Base-by-base conservation (phyloP, 2,329 filamentous ascomycete species). In the Fusarium armeniacum region DNA sequence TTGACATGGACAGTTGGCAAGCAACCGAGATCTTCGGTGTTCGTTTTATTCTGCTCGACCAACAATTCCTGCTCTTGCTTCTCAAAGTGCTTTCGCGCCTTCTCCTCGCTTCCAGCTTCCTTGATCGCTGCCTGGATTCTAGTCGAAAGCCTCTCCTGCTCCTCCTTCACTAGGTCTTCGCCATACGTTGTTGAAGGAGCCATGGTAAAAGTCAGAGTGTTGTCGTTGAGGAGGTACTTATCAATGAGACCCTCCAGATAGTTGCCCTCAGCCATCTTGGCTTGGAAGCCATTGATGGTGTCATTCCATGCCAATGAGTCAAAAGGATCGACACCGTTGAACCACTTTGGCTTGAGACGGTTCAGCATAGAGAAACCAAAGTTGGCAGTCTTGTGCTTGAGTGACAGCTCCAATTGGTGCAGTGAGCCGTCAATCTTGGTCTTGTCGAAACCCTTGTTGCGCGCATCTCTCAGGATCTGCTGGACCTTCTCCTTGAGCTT, bases 321-420 rank as follows among this genome's bases (percentile, higher is more conserved):
- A 80, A 98, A 97, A 0, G 96, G 95, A 77, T 98, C 93, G 5
- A 94, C 90, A 7, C 95, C 96, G 60, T 96, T 97, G 81, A 99
- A 98, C 96, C 96, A 99, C 62, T 92, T 91, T 3, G 93, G 91
- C 77, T 97, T 93, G 10, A 98, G 85, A 43, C 95, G 89, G 73
- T 97, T 93, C 80, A 99, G 89, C 55, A 98, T 87, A 20, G 91
- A 90, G 85, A 98, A 93, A 16, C 96, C 96, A 76, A 99, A 99
- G 75, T 92, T 94, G 57, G 96, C 93, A 1, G 94, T 98, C 84
- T 98, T 98, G 82, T 99, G 94, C 81, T 98, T 98, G 50, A 98
- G 82, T 0, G 90, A 87, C n/a, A 99, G 86, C 78, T 99, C 96
- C 6, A 98, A 82, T 79, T 98, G 95, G 78, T 99, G 96, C 56